These are phyloP conservation scores for Hyaloscypha finlandica DNA, from an alignment of 495 filamentous ascomycete species.

Conservation along the genomic window DNA sequence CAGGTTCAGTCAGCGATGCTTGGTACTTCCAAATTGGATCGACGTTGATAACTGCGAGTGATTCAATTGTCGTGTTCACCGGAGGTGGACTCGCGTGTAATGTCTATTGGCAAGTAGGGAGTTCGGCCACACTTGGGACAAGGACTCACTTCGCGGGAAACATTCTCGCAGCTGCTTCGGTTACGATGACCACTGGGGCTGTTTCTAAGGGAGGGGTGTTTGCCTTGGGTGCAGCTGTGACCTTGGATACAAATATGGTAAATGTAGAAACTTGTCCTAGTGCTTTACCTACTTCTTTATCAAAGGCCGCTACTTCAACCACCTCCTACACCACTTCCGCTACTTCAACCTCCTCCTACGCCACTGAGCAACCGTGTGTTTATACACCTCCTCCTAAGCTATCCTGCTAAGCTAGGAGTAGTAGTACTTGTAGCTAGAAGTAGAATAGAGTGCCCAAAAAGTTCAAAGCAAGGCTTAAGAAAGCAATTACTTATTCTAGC, in stretches of 20 bases:
- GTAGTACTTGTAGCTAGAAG: too few species aligned
- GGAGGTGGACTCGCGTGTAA: slow-evolving; percentile 14
- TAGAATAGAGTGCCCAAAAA: too few species aligned
- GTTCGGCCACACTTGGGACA: slow-evolving; percentile 4
- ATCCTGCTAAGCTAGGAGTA: too few species aligned
- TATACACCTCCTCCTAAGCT: too few species aligned
- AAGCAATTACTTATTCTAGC: too few species aligned
- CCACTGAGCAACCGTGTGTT: too few species aligned
- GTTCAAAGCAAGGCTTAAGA: too few species aligned
- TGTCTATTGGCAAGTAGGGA: slow-evolving; percentile 16
- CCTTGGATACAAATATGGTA: background rate
- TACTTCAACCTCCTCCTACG: too few species aligned
- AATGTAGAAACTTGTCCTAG: background rate
- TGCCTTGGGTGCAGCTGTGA: slow-evolving; percentile 3
- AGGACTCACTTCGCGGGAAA: background rate
- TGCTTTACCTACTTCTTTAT: too few species aligned
- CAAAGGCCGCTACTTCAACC: too few species aligned
- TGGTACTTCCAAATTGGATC: slow-evolving; percentile 14
- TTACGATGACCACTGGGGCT: background rate
- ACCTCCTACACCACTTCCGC: too few species aligned
- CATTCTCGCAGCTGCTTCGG: slow-evolving; percentile 2
- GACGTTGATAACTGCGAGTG: background rate
- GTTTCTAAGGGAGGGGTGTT: background rate
- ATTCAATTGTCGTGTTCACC: slow-evolving; percentile 3
- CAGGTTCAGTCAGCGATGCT: background rate